Percentiles rank a stretch among this genome's conserved stretches.
phyloP scores from a whole-genome alignment of 768 basidiomycete species.

The Suillus occidentalis region DNA sequence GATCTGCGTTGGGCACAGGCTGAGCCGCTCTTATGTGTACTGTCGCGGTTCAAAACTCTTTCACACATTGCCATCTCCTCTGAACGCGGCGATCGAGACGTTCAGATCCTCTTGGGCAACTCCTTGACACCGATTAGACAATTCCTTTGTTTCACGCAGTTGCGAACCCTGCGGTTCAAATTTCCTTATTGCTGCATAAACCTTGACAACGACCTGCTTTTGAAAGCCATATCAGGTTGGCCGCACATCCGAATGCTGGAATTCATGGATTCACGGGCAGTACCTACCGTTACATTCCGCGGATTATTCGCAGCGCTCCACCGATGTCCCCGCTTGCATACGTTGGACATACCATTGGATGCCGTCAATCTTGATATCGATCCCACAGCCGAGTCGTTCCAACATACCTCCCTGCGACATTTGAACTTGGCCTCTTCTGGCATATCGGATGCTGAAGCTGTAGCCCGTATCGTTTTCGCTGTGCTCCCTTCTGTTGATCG shows the following conservation, averaged over 20 bases:
- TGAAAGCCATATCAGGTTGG: constrained; percentile 1
- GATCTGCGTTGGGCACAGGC: background rate
- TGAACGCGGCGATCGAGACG: too few species aligned
- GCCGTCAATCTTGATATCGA: background rate
- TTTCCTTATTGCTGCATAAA: background rate
- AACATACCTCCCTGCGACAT: background rate
- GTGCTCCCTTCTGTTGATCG: background rate
- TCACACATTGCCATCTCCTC: background rate
- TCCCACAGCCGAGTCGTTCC: background rate
- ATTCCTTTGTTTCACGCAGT: background rate
- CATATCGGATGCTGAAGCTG: background rate
- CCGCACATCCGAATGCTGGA: background rate
- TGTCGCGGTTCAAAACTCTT: background rate
- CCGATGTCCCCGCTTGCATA: background rate
- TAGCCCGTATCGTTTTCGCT: background rate
- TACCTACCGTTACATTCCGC: background rate
- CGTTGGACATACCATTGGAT: background rate
- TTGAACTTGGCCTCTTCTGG: background rate
- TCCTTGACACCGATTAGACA: background rate
- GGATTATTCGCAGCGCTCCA: background rate
- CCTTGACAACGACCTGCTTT: background rate
- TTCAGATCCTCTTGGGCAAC: background rate
- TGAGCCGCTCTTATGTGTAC: background rate
- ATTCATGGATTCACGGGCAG: background rate
- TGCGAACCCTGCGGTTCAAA: background rate